phyloP scores from a whole-genome alignment of 108 stramenopile species.

The Chaetoceros muelleri region DNA sequence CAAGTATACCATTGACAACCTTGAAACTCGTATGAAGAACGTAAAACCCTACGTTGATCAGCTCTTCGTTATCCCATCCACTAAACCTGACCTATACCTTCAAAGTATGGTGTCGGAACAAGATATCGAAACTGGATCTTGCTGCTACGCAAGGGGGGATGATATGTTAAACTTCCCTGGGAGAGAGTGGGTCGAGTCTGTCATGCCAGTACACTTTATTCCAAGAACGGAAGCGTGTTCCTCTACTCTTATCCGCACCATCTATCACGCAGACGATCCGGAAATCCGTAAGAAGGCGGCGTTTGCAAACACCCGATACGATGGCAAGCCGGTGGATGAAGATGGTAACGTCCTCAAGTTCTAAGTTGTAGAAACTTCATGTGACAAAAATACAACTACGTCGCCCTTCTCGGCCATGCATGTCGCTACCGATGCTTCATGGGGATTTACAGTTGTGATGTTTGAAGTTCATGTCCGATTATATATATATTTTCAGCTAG shows the following conservation, averaged over 20 bases:
- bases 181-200: constrained; percentile 40
- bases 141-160: constrained; percentile 54
- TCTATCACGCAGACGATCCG: constrained; percentile 37
- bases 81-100: constrained; percentile 38
- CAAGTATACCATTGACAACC: constrained; percentile 50
- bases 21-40: constrained; percentile 41
- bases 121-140: constrained; percentile 39
- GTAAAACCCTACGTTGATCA: constrained; percentile 46
- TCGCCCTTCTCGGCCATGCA: neutral
- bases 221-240: constrained; percentile 48
- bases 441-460: neutral
- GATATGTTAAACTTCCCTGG: constrained; percentile 53
- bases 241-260: constrained; percentile 39
- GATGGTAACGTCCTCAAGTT: constrained; percentile 32
- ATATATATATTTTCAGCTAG: too few species aligned
- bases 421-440: neutral
- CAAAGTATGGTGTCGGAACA: constrained; percentile 36
- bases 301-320: constrained; percentile 51
- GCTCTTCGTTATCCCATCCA: constrained; percentile 47
- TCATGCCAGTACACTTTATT: constrained; percentile 54
- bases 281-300: constrained; percentile 35
- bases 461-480: too few species aligned
- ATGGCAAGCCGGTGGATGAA: constrained; percentile 50
- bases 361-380: constrained; percentile 17
- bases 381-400: constrained; percentile 11